phyloP scores from a whole-genome alignment of 2,329 filamentous ascomycete genomes.

The Aureobasidium zeae region DNA sequence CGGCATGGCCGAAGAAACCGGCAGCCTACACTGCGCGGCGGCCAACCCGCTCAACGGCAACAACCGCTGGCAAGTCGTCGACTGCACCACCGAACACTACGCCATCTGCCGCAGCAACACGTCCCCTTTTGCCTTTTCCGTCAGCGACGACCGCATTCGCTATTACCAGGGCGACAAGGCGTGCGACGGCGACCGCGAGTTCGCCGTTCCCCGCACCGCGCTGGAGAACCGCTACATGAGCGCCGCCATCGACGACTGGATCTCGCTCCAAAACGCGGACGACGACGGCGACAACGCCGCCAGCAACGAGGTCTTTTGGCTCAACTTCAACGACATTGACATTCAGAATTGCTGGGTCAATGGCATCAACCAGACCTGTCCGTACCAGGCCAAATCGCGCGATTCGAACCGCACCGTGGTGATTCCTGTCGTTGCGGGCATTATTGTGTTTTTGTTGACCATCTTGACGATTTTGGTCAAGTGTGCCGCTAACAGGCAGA shows the following conservation, averaged over 20 bases:
- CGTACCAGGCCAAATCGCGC: constrained; percentile 41
- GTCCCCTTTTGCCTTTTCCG: constrained; percentile 47
- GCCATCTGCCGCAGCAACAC: constrained; percentile 46
- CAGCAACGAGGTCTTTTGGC: constrained; percentile 39
- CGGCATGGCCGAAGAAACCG: constrained; percentile 18
- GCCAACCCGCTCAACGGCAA: constrained; percentile 38
- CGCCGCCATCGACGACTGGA: constrained; percentile 19
- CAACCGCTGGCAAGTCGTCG: constrained; percentile 50
- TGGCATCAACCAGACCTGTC: constrained; percentile 48
- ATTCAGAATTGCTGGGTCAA: constrained; percentile 51
- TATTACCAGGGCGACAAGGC: constrained; percentile 32
- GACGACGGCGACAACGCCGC: too few species aligned
- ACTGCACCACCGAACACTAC: constrained; percentile 44
- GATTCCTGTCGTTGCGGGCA: constrained; percentile 52
- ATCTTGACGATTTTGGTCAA: constrained; percentile 55
- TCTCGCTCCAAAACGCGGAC: constrained; percentile 21
- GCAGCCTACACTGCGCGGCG: constrained; percentile 45
- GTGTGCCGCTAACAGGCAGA: constrained; percentile 51
- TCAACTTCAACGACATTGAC: constrained; percentile 54
- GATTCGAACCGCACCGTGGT: constrained; percentile 41
- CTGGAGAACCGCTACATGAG: constrained; percentile 54
- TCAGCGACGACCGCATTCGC: constrained; percentile 36
- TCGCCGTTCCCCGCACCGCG: constrained; percentile 51
- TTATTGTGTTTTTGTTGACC: constrained; percentile 54
- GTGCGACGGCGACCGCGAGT: constrained; percentile 43